Percentiles rank a stretch among this genome's conserved stretches.
These are phyloP conservation scores for Luffa aegyptiaca DNA, from an alignment of 306 rosid species.

Conservation along the genomic window DNA sequence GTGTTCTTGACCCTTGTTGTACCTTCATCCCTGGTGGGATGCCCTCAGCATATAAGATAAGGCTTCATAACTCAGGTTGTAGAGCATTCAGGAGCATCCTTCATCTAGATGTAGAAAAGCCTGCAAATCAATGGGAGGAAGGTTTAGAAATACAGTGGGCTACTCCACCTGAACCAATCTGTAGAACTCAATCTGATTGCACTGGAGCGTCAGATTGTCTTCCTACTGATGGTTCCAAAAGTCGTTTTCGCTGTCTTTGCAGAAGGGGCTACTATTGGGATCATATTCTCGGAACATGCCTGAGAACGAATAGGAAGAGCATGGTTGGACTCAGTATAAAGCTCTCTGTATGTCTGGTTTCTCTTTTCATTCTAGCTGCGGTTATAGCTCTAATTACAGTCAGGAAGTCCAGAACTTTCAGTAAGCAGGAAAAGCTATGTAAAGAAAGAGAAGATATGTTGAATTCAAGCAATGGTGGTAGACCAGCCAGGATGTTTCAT, in stretches of 20 bases:
- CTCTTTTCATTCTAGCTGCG: conserved; percentile 35
- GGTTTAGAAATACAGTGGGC: conserved; percentile 90
- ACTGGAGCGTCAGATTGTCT: conserved; percentile 44
- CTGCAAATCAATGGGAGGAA: conserved; percentile 68
- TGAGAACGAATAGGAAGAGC: conserved; percentile 27
- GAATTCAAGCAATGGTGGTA: conserved; percentile 41
- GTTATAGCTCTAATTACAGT: conserved; percentile 23
- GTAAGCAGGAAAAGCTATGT: conserved; percentile 26
- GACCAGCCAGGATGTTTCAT: conserved; percentile 49
- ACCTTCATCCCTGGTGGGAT: conserved; percentile 72
- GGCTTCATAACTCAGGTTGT: conserved; percentile 89
- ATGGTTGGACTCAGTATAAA: conserved; percentile 31
- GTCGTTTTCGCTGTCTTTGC: conserved; percentile 50
- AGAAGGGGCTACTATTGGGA: conserved; percentile 51
- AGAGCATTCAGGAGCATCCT: conserved; percentile 77
- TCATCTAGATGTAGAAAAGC: conserved; percentile 43
- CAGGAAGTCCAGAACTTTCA: conserved; percentile 27
- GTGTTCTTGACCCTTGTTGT: conserved; percentile 67
- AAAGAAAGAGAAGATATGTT: conserved; percentile 53
- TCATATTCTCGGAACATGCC: conserved; percentile 43
- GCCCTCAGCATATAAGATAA: conserved; percentile 84
- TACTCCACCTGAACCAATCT: conserved; percentile 64
- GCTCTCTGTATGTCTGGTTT: conserved; percentile 30
- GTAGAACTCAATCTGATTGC: conserved; percentile 56
- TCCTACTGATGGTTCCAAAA: conserved; percentile 14